Conservation (phyloP, 345 rosid genomes). For the Passiflora organensis region DNA sequence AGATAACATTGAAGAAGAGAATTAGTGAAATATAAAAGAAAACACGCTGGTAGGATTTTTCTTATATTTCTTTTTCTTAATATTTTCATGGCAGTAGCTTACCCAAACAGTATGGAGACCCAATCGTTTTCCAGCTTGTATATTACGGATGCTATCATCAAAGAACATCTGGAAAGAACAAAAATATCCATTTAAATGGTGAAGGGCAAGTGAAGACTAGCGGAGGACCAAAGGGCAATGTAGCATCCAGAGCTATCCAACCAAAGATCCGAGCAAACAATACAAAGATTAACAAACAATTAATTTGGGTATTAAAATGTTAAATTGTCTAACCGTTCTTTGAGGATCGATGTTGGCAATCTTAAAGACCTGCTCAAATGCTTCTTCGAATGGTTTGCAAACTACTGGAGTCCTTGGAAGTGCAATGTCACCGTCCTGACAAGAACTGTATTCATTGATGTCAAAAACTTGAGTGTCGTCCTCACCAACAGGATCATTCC, state of each 20-base stretch:
- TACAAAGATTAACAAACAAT: not conserved
- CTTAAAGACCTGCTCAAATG: slow-evolving; percentile 53
- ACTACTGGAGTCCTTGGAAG: slow-evolving; percentile 68
- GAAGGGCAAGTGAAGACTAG: not conserved
- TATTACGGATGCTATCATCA: slow-evolving; percentile 22
- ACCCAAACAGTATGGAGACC: slow-evolving; percentile 22
- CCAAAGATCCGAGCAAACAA: not conserved
- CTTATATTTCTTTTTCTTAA: too few relatives aligned
- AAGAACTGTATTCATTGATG: slow-evolving; percentile 23
- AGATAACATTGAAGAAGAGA: not conserved
- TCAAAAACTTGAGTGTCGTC: slow-evolving; percentile 47
- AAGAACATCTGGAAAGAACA: slow-evolving; percentile 19
- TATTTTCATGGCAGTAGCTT: not conserved
- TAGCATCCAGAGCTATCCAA: not conserved
- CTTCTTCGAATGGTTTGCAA: slow-evolving; percentile 66
- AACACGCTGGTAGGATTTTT: too few relatives aligned
- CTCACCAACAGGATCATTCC: slow-evolving; percentile 31
- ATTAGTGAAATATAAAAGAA: not conserved
- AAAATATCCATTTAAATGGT: not conserved
- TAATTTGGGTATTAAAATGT: not conserved
- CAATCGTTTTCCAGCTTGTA: slow-evolving; percentile 13
- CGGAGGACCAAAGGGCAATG: not conserved
- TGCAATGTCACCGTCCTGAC: slow-evolving; percentile 17
- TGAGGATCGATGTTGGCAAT: slow-evolving; percentile 55
- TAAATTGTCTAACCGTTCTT: slow-evolving; percentile 49